A percentile compares a stretch with the other conserved stretches of the same genome.
Conservation (phyloP, 2,329 filamentous ascomycete species). For the Colletotrichum zoysiae region DNA sequence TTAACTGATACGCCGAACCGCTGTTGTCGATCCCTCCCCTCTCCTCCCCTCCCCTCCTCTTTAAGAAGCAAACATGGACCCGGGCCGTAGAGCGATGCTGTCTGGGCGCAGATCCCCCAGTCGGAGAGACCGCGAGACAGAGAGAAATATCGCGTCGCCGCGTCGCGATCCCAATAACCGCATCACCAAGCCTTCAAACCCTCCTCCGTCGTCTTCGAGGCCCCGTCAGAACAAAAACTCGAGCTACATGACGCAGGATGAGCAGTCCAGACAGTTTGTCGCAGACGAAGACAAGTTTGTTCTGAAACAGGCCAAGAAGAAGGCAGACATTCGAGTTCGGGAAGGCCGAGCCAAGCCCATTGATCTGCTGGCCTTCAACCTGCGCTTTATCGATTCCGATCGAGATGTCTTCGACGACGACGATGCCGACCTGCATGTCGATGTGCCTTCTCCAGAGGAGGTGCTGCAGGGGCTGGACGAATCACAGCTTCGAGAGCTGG, state of each 20-base stretch:
- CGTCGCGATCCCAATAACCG: slow-evolving; percentile 67
- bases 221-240: slow-evolving; percentile 47
- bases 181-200: slow-evolving; percentile 65
- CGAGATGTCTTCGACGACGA: slow-evolving; percentile 89
- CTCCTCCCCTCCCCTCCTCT: neutral
- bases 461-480: slow-evolving; percentile 80
- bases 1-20: neutral
- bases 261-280: slow-evolving; percentile 85
- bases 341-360: slow-evolving; percentile 92
- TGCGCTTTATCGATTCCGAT: slow-evolving; percentile 88
- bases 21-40: neutral
- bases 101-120: slow-evolving; percentile 57
- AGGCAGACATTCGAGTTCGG: slow-evolving; percentile 93
- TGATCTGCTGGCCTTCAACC: slow-evolving; percentile 91
- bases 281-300: slow-evolving; percentile 97
- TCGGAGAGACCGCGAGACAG: slow-evolving; percentile 43
- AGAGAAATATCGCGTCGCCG: slow-evolving; percentile 60
- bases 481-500: slow-evolving; percentile 78
- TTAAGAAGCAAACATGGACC: slow-evolving; percentile 60
- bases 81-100: slow-evolving; percentile 67
- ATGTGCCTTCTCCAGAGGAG: slow-evolving; percentile 83
- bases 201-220: slow-evolving; percentile 46
- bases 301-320: slow-evolving; percentile 96
- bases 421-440: slow-evolving; percentile 78
- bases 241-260: slow-evolving; percentile 77